Conservation (phyloP, 2,329 filamentous ascomycete genomes). For the Aureobasidium sp. region DNA sequence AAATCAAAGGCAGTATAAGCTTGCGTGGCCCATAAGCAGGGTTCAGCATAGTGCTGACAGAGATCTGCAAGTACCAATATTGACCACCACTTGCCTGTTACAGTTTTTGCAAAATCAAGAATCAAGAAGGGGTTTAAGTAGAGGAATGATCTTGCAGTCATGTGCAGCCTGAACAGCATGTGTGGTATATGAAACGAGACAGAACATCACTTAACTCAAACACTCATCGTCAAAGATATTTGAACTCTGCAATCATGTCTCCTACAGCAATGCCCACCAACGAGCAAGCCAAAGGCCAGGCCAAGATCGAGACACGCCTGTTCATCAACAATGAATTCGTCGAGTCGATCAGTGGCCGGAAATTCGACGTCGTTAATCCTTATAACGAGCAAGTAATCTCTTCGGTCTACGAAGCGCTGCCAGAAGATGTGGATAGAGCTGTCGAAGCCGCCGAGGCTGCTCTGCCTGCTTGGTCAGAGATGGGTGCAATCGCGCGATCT, state of each 20-base stretch:
- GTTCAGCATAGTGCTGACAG: neutral
- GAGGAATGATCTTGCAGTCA: too few species aligned
- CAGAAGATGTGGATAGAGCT: constrained; percentile 61
- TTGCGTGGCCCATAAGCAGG: neutral
- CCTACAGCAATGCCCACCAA: neutral
- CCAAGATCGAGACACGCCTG: constrained; percentile 1
- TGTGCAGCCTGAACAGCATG: too few species aligned
- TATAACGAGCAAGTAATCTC: constrained; percentile 35
- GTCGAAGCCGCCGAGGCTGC: constrained; percentile 63
- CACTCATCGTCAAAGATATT: neutral
- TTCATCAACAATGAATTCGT: constrained; percentile 17
- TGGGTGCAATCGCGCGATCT: neutral
- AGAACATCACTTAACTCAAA: neutral
- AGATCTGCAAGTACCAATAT: neutral
- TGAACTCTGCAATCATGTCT: neutral
- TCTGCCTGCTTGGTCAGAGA: constrained; percentile 42
- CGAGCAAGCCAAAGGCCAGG: neutral
- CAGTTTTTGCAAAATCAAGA: neutral
- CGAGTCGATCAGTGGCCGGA: constrained; percentile 29
- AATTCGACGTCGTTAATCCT: constrained; percentile 44
- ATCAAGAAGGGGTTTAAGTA: neutral
- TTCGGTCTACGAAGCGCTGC: constrained; percentile 28
- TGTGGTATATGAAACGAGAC: neutral
- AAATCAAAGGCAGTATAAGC: neutral
- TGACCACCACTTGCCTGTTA: neutral